Percentiles rank a stretch among this genome's conserved stretches.
Conservation (phyloP, 192 early-diverging fungal genomes). For the Rhizophagus prolifer region DNA sequence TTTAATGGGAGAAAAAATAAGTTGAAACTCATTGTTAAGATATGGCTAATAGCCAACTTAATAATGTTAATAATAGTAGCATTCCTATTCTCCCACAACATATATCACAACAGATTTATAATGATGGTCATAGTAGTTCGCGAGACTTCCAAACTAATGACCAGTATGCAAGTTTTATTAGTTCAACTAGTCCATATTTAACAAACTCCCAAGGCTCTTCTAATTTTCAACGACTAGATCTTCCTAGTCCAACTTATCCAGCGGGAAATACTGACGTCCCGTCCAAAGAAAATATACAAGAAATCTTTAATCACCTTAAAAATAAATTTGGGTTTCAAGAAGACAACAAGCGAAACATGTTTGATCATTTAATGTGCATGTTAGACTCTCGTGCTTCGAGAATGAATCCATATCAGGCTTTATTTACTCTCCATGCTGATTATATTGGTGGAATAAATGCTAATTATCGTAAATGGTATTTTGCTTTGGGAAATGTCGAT, state of each 20-base stretch:
- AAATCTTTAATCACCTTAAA: conserved; percentile 64
- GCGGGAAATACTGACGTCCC: conserved; percentile 59
- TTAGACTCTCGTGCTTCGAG: conserved; percentile 77
- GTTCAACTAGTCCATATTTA: too few species aligned
- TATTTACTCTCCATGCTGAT: conserved; percentile 74
- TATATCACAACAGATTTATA: too few species aligned
- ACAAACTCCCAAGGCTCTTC: too few species aligned
- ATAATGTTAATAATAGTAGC: too few species aligned
- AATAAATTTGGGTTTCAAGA: conserved; percentile 77
- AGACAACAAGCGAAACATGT: conserved; percentile 76
- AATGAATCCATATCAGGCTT: conserved; percentile 66
- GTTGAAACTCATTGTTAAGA: too few species aligned
- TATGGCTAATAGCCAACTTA: too few species aligned
- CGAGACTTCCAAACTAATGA: too few species aligned
- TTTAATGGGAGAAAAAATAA: too few species aligned
- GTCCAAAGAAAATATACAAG: conserved; percentile 65
- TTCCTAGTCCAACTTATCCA: conserved; percentile 34
- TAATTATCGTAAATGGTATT: conserved; percentile 85
- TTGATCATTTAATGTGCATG: conserved; percentile 75
- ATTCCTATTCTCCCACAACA: too few species aligned
- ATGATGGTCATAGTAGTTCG: too few species aligned
- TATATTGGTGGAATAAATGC: conserved; percentile 78
- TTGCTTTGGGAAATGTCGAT: conserved; percentile 57
- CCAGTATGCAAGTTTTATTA: too few species aligned
- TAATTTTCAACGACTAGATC: too few species aligned